These are phyloP conservation scores for Penicillium polonicum DNA, from an alignment of 2,329 filamentous ascomycete genomes.

Conservation along the genomic window DNA sequence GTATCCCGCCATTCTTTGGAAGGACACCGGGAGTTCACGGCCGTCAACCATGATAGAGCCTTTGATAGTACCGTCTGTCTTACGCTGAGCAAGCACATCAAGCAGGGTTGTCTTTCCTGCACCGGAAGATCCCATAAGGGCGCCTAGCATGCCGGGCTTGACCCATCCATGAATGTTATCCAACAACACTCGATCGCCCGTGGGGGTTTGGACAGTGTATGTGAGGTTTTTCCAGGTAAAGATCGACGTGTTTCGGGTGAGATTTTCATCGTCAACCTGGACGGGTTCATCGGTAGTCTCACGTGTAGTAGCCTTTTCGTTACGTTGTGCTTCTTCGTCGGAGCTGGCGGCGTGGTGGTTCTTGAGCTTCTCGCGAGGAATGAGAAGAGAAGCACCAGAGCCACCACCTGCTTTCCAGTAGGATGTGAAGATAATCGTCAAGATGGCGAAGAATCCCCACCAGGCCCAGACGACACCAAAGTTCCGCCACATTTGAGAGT, in stretches of 20 bases:
- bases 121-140: slow-evolving; percentile 74
- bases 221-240: slow-evolving; percentile 74
- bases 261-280: slow-evolving; percentile 32
- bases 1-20: slow-evolving; percentile 65
- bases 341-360: slow-evolving; percentile 28
- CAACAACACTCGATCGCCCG: slow-evolving; percentile 55
- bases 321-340: slow-evolving; percentile 12
- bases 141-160: slow-evolving; percentile 72
- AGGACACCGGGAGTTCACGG: slow-evolving; percentile 55
- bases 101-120: slow-evolving; percentile 73
- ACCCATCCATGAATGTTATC: slow-evolving; percentile 72
- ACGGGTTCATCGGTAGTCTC: slow-evolving; percentile 12
- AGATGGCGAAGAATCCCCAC: slow-evolving; percentile 57
- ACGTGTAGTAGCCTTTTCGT: not conserved
- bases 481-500: slow-evolving; percentile 56
- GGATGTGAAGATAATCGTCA: slow-evolving; percentile 58
- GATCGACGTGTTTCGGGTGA: slow-evolving; percentile 62
- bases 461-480: slow-evolving; percentile 61
- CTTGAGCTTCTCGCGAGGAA: slow-evolving; percentile 59
- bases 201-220: slow-evolving; percentile 63
- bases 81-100: slow-evolving; percentile 69
- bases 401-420: slow-evolving; percentile 51
- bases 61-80: slow-evolving; percentile 58
- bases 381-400: slow-evolving; percentile 54
- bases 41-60: slow-evolving; percentile 67